A percentile compares a stretch with the other conserved stretches of the same genome.
These are phyloP conservation scores for Stagonosporopsis rhizophila DNA, from an alignment of 2,329 filamentous ascomycete genomes.

Conservation along the genomic window DNA sequence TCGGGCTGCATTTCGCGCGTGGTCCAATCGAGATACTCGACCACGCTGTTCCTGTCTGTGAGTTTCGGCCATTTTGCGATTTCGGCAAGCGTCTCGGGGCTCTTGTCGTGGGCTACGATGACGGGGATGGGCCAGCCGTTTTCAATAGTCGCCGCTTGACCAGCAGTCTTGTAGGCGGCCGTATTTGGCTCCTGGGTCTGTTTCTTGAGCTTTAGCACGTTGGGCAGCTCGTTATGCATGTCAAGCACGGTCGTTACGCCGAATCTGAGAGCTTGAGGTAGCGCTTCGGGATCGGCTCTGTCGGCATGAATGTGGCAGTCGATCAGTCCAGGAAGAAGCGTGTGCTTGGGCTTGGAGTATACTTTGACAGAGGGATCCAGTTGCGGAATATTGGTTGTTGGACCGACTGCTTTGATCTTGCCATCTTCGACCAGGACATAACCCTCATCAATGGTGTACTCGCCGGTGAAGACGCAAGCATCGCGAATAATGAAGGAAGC, in stretches of 20 bases:
- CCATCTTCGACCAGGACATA: slow-evolving; percentile 53
- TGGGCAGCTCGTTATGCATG: slow-evolving; percentile 52
- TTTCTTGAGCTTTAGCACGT: slow-evolving; percentile 39
- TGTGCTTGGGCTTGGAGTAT: slow-evolving; percentile 56
- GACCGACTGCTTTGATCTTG: slow-evolving; percentile 48
- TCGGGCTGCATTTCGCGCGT: slow-evolving; percentile 52
- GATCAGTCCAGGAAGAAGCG: slow-evolving; percentile 59
- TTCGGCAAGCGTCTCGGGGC: slow-evolving; percentile 46
- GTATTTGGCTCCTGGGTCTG: slow-evolving; percentile 43
- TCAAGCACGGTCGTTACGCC: slow-evolving; percentile 62
- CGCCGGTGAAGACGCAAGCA: slow-evolving; percentile 58
- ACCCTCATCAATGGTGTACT: slow-evolving; percentile 51
- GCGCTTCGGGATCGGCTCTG: slow-evolving; percentile 48
- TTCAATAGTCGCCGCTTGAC: slow-evolving; percentile 58
- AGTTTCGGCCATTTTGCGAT: slow-evolving; percentile 58
- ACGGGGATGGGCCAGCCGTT: slow-evolving; percentile 60
- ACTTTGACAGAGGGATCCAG: slow-evolving; percentile 24
- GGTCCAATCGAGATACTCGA: slow-evolving; percentile 52
- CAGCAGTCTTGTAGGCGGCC: slow-evolving; percentile 59
- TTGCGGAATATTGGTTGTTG: slow-evolving; percentile 23
- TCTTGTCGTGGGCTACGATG: slow-evolving; percentile 50
- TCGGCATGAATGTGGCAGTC: slow-evolving; percentile 60
- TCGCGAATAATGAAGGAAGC: slow-evolving; percentile 51
- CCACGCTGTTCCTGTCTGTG: slow-evolving; percentile 51
- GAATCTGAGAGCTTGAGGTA: slow-evolving; percentile 57